A percentile compares a stretch with the other conserved stretches of the same genome.
These are phyloP conservation scores for Parathielavia appendiculata DNA, from an alignment of 495 filamentous ascomycete species.

Conservation along the genomic window DNA sequence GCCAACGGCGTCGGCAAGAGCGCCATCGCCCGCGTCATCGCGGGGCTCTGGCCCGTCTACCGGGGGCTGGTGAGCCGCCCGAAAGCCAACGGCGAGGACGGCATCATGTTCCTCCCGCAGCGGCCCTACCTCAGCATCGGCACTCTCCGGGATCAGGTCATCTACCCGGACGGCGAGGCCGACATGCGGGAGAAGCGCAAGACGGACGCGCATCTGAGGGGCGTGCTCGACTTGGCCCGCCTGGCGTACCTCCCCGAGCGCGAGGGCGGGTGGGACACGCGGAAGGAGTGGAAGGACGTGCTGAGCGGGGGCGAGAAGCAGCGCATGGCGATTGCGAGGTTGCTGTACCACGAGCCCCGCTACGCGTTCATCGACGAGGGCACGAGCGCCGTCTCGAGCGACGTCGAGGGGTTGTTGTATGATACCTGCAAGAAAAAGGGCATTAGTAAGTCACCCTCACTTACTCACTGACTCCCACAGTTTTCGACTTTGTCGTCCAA, in stretches of 20 bases:
- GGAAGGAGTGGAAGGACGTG: conserved; percentile 98
- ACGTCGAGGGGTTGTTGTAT: conserved; percentile 93
- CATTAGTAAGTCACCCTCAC: conserved; percentile 60
- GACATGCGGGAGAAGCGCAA: conserved; percentile 84
- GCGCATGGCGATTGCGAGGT: conserved; percentile 78
- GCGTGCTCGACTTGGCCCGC: conserved; percentile 72
- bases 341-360: conserved; percentile 90
- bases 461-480: background rate
- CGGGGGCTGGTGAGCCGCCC: conserved; percentile 83
- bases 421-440: conserved; percentile 86
- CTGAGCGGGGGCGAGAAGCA: conserved; percentile 98
- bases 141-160: conserved; percentile 95
- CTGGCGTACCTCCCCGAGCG: conserved; percentile 85
- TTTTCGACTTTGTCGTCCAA: background rate
- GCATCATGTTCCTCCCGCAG: conserved; percentile 97
- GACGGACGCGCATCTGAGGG: conserved; percentile 66
- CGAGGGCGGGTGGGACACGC: conserved; percentile 93
- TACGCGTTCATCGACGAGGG: conserved; percentile 95
- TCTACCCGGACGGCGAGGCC: conserved; percentile 90
- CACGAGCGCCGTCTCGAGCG: conserved; percentile 85
- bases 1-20: conserved; percentile 94
- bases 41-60: conserved; percentile 95
- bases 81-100: conserved; percentile 71
- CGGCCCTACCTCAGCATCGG: conserved; percentile 89
- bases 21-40: conserved; percentile 81